Percentiles rank a stretch among this genome's conserved stretches.
Evolutionary conservation across 2,329 filamentous ascomycete species (phyloP).

Genomic region (Myotisia sp.): DNA sequence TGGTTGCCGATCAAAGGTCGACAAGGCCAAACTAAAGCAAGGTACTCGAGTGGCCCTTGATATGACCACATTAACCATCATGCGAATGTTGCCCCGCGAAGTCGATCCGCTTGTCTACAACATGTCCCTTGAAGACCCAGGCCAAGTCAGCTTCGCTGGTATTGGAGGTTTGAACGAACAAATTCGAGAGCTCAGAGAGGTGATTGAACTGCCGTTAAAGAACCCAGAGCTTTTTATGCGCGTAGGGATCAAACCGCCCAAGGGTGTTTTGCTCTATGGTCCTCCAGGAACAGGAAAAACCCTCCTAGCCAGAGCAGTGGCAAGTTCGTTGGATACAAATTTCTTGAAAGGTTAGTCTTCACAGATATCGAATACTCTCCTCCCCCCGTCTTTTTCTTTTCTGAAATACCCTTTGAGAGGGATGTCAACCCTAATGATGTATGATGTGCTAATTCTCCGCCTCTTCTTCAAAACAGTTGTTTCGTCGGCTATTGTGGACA

Average conservation of each 20-base stretch:
- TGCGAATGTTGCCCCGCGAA: constrained; percentile 97
- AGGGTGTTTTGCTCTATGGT: constrained; percentile 90
- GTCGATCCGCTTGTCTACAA: constrained; percentile 98
- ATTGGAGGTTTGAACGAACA: constrained; percentile 97
- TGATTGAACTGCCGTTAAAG: constrained; percentile 94
- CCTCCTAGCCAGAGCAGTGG: constrained; percentile 80
- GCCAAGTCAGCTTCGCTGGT: constrained; percentile 92
- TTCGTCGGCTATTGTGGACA: constrained; percentile 97
- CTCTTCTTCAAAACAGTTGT: constrained; percentile 53
- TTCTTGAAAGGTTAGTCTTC: constrained; percentile 70
- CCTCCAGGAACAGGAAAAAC: constrained; percentile 97
- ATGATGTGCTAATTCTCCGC: neutral
- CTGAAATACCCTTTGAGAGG: neutral
- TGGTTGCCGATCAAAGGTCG: constrained; percentile 94
- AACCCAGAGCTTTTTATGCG: constrained; percentile 94
- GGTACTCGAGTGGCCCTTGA: constrained; percentile 93
- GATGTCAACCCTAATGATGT: constrained; percentile 1
- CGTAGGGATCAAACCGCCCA: constrained; percentile 97
- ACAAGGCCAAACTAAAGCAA: constrained; percentile 94
- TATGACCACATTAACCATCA: constrained; percentile 99
- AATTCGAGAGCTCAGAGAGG: constrained; percentile 91
- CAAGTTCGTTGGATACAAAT: constrained; percentile 92
- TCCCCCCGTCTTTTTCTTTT: neutral
- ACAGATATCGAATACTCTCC: neutral
- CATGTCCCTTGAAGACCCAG: constrained; percentile 97